A percentile compares a stretch with the other conserved stretches of the same genome.
Evolutionary conservation across 306 rosid species (phyloP).

Genomic region (Glycine latifolia): DNA sequence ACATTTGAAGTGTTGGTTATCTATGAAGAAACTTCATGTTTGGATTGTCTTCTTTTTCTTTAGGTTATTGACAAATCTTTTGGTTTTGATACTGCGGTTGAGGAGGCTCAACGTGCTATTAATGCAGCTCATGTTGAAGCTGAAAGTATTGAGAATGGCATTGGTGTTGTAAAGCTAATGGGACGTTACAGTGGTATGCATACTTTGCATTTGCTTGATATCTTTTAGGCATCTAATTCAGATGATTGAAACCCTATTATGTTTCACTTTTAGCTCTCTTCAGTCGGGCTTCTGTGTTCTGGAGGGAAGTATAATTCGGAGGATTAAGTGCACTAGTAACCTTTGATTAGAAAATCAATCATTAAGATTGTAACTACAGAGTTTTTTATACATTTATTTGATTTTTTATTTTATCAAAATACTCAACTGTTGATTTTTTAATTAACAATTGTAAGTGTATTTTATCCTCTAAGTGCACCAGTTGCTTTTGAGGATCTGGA

Average conservation of each 20-base stretch:
- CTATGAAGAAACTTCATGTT: constrained; percentile 38
- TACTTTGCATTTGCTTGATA: constrained; percentile 38
- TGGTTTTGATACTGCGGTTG: constrained; percentile 95
- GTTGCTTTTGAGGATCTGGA: not conserved
- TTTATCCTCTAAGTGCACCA: not conserved
- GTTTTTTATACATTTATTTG: not conserved
- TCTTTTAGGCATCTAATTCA: constrained; percentile 20
- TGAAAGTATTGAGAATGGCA: constrained; percentile 83
- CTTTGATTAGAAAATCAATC: not conserved
- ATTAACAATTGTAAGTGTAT: not conserved
- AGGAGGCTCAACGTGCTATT: constrained; percentile 98
- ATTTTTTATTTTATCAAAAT: not conserved
- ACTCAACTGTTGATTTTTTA: not conserved
- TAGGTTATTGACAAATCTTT: constrained; percentile 92
- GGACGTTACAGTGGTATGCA: constrained; percentile 88
- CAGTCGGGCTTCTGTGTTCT: constrained; percentile 15
- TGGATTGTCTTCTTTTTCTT: constrained; percentile 14
- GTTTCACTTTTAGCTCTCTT: constrained; percentile 7
- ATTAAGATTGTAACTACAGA: not conserved
- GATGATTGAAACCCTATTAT: constrained; percentile 15
- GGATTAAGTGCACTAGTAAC: constrained; percentile 1
- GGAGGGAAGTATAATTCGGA: not conserved
- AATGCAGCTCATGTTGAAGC: constrained; percentile 95
- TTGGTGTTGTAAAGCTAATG: constrained; percentile 93
- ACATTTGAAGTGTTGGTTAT: constrained; percentile 51